These are phyloP conservation scores for Rhynchosporium graminicola DNA, from an alignment of 2,329 filamentous ascomycete genomes.

Conservation along the genomic window DNA sequence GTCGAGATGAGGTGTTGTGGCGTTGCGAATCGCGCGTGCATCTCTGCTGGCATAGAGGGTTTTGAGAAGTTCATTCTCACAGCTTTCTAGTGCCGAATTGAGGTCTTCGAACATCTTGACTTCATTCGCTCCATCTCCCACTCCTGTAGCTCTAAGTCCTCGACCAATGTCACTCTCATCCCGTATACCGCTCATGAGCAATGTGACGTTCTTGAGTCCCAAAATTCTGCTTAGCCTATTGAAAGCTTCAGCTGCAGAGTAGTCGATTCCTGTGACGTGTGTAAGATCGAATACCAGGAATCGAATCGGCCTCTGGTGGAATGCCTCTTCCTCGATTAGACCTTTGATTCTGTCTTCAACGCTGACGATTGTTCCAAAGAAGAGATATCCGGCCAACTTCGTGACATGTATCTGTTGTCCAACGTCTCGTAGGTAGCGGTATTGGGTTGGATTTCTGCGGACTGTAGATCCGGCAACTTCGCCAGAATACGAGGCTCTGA, in stretches of 20 bases:
- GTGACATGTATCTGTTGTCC: conserved; percentile 87
- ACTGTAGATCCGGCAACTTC: conserved; percentile 90
- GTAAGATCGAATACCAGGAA: conserved; percentile 88
- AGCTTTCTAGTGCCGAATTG: conserved; percentile 90
- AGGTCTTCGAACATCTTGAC: conserved; percentile 85
- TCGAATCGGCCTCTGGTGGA: conserved; percentile 75
- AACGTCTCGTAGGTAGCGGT: conserved; percentile 81
- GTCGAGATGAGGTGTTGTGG: conserved; percentile 38
- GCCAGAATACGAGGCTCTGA: conserved; percentile 87
- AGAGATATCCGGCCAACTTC: conserved; percentile 92
- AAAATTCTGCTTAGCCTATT: conserved; percentile 87
- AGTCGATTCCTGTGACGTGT: conserved; percentile 90
- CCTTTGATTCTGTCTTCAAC: conserved; percentile 86
- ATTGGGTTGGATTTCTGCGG: conserved; percentile 83
- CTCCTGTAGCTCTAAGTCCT: conserved; percentile 79
- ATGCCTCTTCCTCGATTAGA: conserved; percentile 80
- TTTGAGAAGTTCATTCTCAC: conserved; percentile 90
- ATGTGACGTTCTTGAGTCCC: conserved; percentile 71
- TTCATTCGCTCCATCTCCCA: conserved; percentile 71
- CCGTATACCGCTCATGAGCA: conserved; percentile 82
- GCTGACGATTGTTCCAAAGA: conserved; percentile 96
- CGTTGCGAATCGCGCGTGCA: conserved; percentile 50
- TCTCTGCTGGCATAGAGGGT: conserved; percentile 74
- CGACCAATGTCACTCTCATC: conserved; percentile 73
- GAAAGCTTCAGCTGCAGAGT: conserved; percentile 94